A percentile compares a stretch with the other conserved stretches of the same genome.
Conservation (phyloP, 148 eudicot genomes). For the Nyssa sinensis region DNA sequence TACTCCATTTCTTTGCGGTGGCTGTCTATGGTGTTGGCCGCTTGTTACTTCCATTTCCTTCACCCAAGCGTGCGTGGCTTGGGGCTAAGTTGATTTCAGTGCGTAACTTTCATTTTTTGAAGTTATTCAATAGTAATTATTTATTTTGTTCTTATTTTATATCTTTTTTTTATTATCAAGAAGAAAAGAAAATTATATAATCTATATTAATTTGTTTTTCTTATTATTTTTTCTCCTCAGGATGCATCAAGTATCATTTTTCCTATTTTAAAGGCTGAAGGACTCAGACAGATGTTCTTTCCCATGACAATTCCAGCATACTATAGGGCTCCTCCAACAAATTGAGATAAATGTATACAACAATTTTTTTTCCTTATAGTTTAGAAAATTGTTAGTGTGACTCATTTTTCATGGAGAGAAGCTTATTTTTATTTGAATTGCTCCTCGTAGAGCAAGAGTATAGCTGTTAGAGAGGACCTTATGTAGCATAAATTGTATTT, state of each 20-base stretch:
- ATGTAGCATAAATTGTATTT: too few relatives aligned
- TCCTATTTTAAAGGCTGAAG: background rate
- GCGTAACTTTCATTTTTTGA: background rate
- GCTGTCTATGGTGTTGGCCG: slow-evolving; percentile 20
- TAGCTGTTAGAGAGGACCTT: too few relatives aligned
- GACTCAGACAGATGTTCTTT: background rate
- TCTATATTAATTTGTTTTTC: background rate
- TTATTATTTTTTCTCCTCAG: background rate
- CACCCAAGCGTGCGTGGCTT: slow-evolving; percentile 10
- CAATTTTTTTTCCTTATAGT: too few relatives aligned
- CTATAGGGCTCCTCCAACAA: background rate
- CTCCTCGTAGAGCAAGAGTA: too few relatives aligned
- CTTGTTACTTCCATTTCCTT: slow-evolving; percentile 13
- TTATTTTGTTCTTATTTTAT: too few relatives aligned
- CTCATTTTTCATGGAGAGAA: too few relatives aligned
- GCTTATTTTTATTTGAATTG: too few relatives aligned
- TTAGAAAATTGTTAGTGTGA: too few relatives aligned
- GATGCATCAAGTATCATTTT: background rate
- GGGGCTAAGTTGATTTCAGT: slow-evolving; percentile 14
- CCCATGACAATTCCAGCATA: background rate
- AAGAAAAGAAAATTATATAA: too few relatives aligned
- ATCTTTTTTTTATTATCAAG: too few relatives aligned
- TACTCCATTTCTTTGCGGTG: slow-evolving; percentile 13
- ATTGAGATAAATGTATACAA: too few relatives aligned
- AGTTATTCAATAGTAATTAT: background rate